Conservation (phyloP, 176 grass and related monocot species). For the Oryza glaberrima region DNA sequence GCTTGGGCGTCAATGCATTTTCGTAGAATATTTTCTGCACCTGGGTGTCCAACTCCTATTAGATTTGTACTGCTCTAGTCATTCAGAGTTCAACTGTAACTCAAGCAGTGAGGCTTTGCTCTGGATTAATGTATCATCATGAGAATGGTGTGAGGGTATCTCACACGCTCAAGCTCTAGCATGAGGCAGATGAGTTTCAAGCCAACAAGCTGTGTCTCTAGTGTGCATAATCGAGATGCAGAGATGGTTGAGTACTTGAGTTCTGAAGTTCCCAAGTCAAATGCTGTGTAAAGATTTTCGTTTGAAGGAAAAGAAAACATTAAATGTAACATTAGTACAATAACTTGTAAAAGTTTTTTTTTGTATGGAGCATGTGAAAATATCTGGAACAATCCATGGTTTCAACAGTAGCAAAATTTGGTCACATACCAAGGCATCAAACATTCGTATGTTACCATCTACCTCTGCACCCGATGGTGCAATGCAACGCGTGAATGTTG, state of each 20-base stretch:
- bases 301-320: neutral
- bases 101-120: neutral
- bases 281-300: too few species aligned
- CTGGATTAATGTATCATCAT: neutral
- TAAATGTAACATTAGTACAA: neutral
- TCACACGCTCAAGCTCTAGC: neutral
- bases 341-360: neutral
- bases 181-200: neutral
- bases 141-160: neutral
- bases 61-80: neutral
- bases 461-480: too few species aligned
- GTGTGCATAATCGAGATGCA: neutral
- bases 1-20: neutral
- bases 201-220: neutral
- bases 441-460: too few species aligned
- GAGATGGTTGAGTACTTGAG: neutral
- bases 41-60: neutral
- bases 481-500: too few species aligned
- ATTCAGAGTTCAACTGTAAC: neutral
- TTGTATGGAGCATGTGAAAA: neutral
- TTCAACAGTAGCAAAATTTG: too few species aligned
- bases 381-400: neutral
- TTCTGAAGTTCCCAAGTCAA: neutral
- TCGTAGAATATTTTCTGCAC: conserved; percentile 2
- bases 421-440: too few species aligned